Conservation (phyloP, 2,329 filamentous ascomycete species). For the Cercospora sp. region DNA sequence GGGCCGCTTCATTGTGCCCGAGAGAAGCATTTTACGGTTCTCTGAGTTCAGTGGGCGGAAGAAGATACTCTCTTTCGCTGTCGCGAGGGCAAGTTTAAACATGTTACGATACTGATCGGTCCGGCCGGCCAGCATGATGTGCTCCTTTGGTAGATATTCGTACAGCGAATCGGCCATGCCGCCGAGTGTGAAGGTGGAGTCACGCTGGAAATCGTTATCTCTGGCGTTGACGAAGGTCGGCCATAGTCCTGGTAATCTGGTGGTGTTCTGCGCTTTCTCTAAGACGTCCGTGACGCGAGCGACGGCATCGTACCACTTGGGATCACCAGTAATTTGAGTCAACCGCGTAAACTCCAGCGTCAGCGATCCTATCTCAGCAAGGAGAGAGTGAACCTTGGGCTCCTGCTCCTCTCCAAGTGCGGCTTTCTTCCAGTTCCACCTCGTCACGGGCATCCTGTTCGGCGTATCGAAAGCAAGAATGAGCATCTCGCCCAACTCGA, state of each 20-base stretch:
- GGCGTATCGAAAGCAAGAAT: constrained; percentile 69
- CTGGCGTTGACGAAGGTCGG: constrained; percentile 55
- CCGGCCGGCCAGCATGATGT: constrained; percentile 35
- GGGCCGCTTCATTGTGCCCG: constrained; percentile 24
- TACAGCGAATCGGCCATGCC: constrained; percentile 42
- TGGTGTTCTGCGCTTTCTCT: constrained; percentile 55
- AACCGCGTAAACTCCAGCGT: constrained; percentile 65
- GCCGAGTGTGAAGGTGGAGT: constrained; percentile 38
- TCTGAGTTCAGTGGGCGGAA: constrained; percentile 48
- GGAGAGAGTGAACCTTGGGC: constrained; percentile 41
- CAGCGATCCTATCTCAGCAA: constrained; percentile 60
- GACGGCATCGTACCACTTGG: constrained; percentile 63
- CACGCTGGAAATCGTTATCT: constrained; percentile 38
- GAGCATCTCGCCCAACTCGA: constrained; percentile 64
- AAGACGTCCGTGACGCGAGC: constrained; percentile 60
- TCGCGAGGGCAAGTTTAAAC: constrained; percentile 50
- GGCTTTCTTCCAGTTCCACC: constrained; percentile 57
- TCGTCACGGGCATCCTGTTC: constrained; percentile 64
- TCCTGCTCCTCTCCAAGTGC: constrained; percentile 34
- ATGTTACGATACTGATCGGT: constrained; percentile 46
- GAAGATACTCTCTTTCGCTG: constrained; percentile 51
- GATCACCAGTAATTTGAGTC: constrained; percentile 62
- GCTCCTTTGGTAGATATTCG: constrained; percentile 39
- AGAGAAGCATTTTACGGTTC: constrained; percentile 35
- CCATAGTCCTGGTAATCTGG: constrained; percentile 64